Base-by-base conservation (phyloP, 768 basidiomycete genomes). In the Tricholoma saponaceum region DNA sequence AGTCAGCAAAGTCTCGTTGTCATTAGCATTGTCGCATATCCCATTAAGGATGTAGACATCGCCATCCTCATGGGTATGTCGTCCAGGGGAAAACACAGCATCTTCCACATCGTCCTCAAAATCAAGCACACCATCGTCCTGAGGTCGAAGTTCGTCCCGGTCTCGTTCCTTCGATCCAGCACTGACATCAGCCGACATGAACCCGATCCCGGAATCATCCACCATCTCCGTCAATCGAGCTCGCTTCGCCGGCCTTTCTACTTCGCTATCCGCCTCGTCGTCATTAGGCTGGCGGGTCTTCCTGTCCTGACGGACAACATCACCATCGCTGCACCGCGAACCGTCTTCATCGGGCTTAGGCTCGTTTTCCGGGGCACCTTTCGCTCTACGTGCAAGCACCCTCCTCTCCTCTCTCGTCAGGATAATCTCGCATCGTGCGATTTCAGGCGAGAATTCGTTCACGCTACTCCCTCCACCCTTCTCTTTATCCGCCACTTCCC, bases 401-500 rank as follows among this genome's bases (percentile, higher is more conserved):
- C 55, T 58, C 5, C 80, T 70, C 58, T 83, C 81, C 22, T 67
- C 68, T 39, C 76, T 70, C 18, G 77, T 79, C 54, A 80, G 61
- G 30, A 81, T 64, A 10, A 81, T 70, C 16, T 71, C 72, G 25
- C 66, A 72, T 6, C 51, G 55, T 1, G 35, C 56, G 23, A 60
- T 47, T 51, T 62, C 59, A 6, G 58, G 47, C 37, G 54, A 58
- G 26, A 62, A 57, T 20, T 56, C 56, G 8, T 49, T n/a, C n/a
- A n/a, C n/a, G n/a, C n/a, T 49, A 7, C 20, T 35, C 5, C 16
- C 14, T 10, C 43, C 47, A 20, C 37, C 23, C 26, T 12, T 9
- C 4, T 52, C 54, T n/a, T 23, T 13, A 35, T 51, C 46, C 39
- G 6, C 43, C 9, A 16, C 13, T 52, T n/a, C 7, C 53, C 41